Percentiles rank a stretch among this genome's conserved stretches.
These are phyloP conservation scores for Ampelocalamus luodianensis DNA, from an alignment of 176 grass and related monocot genomes.

Conservation along the genomic window DNA sequence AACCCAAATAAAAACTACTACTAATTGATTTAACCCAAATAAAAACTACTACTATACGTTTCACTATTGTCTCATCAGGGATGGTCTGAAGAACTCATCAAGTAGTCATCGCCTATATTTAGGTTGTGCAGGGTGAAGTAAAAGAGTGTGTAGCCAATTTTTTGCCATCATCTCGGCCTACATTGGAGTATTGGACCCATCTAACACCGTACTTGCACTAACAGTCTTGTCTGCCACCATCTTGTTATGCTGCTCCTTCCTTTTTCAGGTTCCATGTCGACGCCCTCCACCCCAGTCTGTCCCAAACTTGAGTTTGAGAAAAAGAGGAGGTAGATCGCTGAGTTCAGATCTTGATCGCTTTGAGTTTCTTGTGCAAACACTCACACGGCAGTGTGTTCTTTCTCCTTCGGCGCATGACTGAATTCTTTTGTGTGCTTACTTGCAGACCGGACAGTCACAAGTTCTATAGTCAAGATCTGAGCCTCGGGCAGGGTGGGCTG, in stretches of 20 bases:
- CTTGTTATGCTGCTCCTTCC: not conserved
- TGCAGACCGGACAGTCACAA: not conserved
- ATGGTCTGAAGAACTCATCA: too few species aligned
- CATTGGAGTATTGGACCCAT: not conserved
- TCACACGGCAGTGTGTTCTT: not conserved
- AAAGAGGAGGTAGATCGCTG: not conserved
- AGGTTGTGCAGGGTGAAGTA: slow-evolving; percentile 78
- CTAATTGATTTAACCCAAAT: too few species aligned
- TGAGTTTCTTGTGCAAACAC: not conserved
- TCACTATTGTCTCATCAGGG: too few species aligned
- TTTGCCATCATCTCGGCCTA: not conserved
- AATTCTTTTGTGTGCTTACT: not conserved
- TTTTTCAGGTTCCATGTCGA: slow-evolving; percentile 81
- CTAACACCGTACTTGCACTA: not conserved
- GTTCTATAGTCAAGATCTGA: not conserved
- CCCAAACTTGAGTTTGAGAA: slow-evolving; percentile 71
- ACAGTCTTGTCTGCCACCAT: not conserved
- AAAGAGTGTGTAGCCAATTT: slow-evolving; percentile 45
- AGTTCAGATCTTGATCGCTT: not conserved
- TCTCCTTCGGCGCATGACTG: not conserved
- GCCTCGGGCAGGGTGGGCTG: too few species aligned
- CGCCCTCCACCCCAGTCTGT: slow-evolving; percentile 62
- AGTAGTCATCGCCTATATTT: not conserved
- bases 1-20: too few species aligned
- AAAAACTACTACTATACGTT: too few species aligned